A percentile compares a stretch with the other conserved stretches of the same genome.
Conservation (phyloP, 2,329 filamentous ascomycete species). For the Claviceps africana region DNA sequence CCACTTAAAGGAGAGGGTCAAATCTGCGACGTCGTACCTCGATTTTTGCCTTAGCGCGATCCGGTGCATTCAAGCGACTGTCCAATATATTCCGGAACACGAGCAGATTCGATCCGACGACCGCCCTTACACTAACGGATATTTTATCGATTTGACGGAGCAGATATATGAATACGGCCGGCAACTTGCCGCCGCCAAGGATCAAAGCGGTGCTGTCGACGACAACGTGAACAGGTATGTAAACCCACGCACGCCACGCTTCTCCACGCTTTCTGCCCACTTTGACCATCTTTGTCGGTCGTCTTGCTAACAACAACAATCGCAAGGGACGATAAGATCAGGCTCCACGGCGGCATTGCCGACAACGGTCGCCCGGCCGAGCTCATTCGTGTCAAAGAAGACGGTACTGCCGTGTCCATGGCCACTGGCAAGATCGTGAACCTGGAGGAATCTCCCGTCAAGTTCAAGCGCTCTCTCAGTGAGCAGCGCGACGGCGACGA, state of each 20-base stretch:
- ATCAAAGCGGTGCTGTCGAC: slow-evolving; percentile 45
- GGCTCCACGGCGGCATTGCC: slow-evolving; percentile 66
- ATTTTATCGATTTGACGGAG: slow-evolving; percentile 91
- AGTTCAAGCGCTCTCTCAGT: slow-evolving; percentile 53
- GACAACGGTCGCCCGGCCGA: slow-evolving; percentile 73
- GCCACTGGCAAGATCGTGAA: slow-evolving; percentile 54
- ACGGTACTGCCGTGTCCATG: slow-evolving; percentile 68
- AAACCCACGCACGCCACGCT: slow-evolving; percentile 15
- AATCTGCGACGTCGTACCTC: slow-evolving; percentile 57
- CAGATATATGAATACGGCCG: slow-evolving; percentile 84
- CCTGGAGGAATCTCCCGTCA: slow-evolving; percentile 33
- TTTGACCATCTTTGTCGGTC: slow-evolving; percentile 8
- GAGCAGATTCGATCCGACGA: slow-evolving; percentile 77
- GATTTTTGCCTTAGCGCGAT: slow-evolving; percentile 85
- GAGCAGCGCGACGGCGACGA: slow-evolving; percentile 65
- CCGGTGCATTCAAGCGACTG: slow-evolving; percentile 77
- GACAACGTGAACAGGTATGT: slow-evolving; percentile 45
- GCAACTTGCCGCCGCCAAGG: slow-evolving; percentile 63
- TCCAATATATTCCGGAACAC: slow-evolving; percentile 70
- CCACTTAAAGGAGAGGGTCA: slow-evolving; percentile 62
- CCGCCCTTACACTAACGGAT: slow-evolving; percentile 85
- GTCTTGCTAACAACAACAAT: slow-evolving; percentile 14
- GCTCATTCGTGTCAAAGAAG: slow-evolving; percentile 67
- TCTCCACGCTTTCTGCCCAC: background rate
- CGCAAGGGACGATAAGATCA: slow-evolving; percentile 49